Base-by-base conservation (phyloP, 2,329 filamentous ascomycete genomes). In the Stenocarpella maydis region DNA sequence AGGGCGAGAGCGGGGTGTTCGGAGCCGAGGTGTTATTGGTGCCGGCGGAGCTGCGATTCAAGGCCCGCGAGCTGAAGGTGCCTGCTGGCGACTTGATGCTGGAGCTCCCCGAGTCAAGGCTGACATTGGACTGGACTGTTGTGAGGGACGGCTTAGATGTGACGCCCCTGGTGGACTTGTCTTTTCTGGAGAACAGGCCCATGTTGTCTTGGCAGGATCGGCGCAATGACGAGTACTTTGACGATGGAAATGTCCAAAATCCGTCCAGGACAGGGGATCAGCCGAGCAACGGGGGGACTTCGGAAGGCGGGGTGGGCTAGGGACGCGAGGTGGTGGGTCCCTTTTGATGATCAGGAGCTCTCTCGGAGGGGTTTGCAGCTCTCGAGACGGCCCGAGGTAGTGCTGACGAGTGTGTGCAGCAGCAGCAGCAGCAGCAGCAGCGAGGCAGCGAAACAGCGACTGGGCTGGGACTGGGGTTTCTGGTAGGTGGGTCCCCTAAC, bases 121-220 rank as follows among this genome's bases (percentile, higher is more conserved):
- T 88, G 71, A 82, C 81, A 73, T 83, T 84, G 65, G 85, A 86
- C 72, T 83, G 80, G 70, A 82, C 82, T 64, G 78, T 81, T 70
- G 81, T 80, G 75, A 85, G 78, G 54, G 79, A 76, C 24, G 81
- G 77, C 69, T 82, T 79, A 73, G 76, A 66, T 71, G 74, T 50
- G 65, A 74, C 72, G 66, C 75, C 77, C 76, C 82, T 84, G 65
- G 82, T 77, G 71, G 82, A 78, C 80, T 84, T 87, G 73, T 86
- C 82, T 75, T 84, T 87, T 71, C 86, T 81, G 43, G 86, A 86
- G 76, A 88, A 88, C 72, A 88, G 75, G 74, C 86, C 86, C 86
- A 88, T 88, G 71, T 74, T 78, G 76, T 88, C 71, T 74, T 78
- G 76, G 52, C 63, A 37, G 50, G 58, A 63, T 63, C 58, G 58